Base-by-base conservation (phyloP, 139 green algal species). In the Yamagishiella unicocca region DNA sequence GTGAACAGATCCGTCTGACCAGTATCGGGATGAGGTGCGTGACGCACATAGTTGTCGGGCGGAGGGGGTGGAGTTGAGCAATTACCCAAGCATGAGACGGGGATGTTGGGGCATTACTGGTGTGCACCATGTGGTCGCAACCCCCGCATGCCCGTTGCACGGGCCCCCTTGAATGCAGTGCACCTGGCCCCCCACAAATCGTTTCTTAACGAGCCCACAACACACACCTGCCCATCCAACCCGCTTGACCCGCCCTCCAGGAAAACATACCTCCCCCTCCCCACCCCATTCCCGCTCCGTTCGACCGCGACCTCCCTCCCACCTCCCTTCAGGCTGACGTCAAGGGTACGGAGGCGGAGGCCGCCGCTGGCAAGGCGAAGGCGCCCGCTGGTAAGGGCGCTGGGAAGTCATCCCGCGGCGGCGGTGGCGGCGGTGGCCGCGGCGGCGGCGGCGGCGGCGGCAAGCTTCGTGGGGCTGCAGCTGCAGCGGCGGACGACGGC, bases 301-400 rank as follows among this genome's bases (percentile, higher is more conserved):
- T n/a, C n/a, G n/a, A n/a, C n/a, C n/a, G n/a, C n/a, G n/a, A n/a
- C n/a, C n/a, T n/a, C n/a, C n/a, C n/a, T n/a, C n/a, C n/a, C 8
- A 40, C 29, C 64, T 40, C 38, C 7, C 45, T 14, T 29, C 53
- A 83, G 75, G 75, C 22, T 35, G 75, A 3, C 0, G 33, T 3
- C 8, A 33, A 29, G 21, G 75, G 1, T 35, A 84, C 77, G 53
- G 35, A 74, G 54, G 53, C 61, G 70, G 81, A 91, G n/a, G 38
- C 25, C 5, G 35, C 19, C 27, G 29, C 46, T 53, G 29, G 4
- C 17, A 19, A 8, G 19, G 37, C 29, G 14, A 31, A 10, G 4
- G 29, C 22, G 27, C 24, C 22, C 25, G 68, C 70, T 22, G 43
- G 2, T 1, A 19, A 6, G 10, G 43, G 27, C 3, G 43, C 74